These are phyloP conservation scores for Zalaria sp. DNA, from an alignment of 2,329 filamentous ascomycete genomes.

Conservation along the genomic window DNA sequence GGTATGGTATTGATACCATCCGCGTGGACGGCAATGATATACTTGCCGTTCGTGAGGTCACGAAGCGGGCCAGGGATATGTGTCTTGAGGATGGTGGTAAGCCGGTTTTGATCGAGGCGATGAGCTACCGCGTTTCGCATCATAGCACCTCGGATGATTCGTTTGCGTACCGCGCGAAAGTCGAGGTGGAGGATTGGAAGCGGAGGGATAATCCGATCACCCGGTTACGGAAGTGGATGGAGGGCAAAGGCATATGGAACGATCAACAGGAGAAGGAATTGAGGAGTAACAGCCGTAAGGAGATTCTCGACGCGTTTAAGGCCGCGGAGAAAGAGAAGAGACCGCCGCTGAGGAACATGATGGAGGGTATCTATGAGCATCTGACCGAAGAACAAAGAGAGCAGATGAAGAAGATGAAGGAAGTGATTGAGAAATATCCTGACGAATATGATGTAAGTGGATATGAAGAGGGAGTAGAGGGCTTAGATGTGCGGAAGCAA, in stretches of 20 bases:
- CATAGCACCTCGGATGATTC: constrained; percentile 96
- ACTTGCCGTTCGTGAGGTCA: constrained; percentile 73
- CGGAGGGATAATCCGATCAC: constrained; percentile 78
- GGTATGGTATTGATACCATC: constrained; percentile 89
- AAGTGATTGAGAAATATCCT: constrained; percentile 73
- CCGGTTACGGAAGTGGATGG: constrained; percentile 78
- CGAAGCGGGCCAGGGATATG: constrained; percentile 59
- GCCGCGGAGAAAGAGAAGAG: constrained; percentile 73
- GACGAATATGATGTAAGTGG: constrained; percentile 76
- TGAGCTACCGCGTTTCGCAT: constrained; percentile 96
- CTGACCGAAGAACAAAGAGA: constrained; percentile 62
- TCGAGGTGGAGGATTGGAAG: constrained; percentile 95
- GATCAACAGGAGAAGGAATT: constrained; percentile 67
- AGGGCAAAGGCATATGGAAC: constrained; percentile 69
- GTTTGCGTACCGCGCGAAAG: constrained; percentile 83
- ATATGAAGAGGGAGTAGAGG: constrained; percentile 60
- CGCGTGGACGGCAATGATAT: constrained; percentile 91
- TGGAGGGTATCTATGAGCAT: constrained; percentile 81
- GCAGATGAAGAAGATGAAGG: constrained; percentile 64
- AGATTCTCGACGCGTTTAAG: constrained; percentile 71
- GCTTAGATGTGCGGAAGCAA: constrained; percentile 28
- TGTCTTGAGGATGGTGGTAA: constrained; percentile 69
- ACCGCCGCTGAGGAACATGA: constrained; percentile 56
- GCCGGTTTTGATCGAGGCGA: constrained; percentile 81
- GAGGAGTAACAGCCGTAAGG: constrained; percentile 51